Evolutionary conservation across 805 yeast genomes (phyloP).

Genomic region (Wickerhamiella sorbophila): DNA sequence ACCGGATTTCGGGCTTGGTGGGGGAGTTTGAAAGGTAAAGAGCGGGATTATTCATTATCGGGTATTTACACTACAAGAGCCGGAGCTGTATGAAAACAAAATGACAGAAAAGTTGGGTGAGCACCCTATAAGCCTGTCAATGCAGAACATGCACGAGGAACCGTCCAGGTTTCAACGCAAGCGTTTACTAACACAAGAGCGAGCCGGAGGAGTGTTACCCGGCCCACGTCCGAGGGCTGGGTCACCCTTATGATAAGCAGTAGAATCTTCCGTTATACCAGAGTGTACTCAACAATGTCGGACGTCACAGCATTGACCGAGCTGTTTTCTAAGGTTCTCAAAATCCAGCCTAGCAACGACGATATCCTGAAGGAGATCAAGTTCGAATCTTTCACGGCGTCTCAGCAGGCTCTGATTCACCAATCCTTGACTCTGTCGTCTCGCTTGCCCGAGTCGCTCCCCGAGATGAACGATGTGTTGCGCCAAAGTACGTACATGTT

Average conservation of each 20-base stretch:
- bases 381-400: conserved; percentile 23
- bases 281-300: background rate
- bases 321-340: conserved; percentile 20
- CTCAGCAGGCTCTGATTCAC: conserved; percentile 53
- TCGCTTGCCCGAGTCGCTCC: conserved; percentile 40
- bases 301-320: conserved; percentile 13
- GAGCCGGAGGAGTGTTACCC: too few relatives aligned
- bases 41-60: too few relatives aligned
- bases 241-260: background rate
- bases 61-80: too few relatives aligned
- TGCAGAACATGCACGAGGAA: too few relatives aligned
- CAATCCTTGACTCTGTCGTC: conserved; percentile 70
- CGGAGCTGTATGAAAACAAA: too few relatives aligned
- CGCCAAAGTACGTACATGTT: conserved; percentile 56
- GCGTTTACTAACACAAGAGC: too few relatives aligned
- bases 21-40: too few relatives aligned
- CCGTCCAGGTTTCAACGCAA: too few relatives aligned
- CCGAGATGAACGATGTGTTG: conserved; percentile 50
- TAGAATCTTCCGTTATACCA: background rate
- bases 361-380: conserved; percentile 9
- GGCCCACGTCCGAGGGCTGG: too few relatives aligned
- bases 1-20: too few relatives aligned
- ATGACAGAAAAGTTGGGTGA: too few relatives aligned
- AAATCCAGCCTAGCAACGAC: conserved; percentile 13
- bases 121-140: too few relatives aligned